Conservation (phyloP, 352 stramenopile genomes). For the Phytophthora tentaculata region DNA sequence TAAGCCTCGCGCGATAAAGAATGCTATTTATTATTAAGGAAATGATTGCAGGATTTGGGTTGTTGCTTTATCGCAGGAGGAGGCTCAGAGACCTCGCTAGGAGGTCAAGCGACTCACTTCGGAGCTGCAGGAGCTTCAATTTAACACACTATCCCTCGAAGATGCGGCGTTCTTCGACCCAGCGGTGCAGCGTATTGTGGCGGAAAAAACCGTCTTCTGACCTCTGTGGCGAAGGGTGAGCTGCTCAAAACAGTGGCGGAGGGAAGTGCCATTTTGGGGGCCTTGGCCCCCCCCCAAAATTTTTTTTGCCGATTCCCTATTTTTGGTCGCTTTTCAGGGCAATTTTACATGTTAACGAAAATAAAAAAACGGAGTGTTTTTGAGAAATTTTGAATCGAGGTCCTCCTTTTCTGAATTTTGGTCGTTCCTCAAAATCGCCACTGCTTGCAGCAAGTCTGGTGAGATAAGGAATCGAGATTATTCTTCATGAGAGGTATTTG, state of each 20-base stretch:
- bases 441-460: conserved; percentile 38
- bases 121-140: conserved; percentile 26
- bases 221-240: conserved; percentile 35
- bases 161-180: conserved; percentile 15
- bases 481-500: conserved; percentile 11
- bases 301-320: no score
- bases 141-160: conserved; percentile 9
- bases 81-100: conserved; percentile 25
- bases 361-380: no score
- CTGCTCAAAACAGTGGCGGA: no score
- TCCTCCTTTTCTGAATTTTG: no score
- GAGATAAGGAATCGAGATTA: neutral
- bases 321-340: no score
- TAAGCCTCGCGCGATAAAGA: no score
- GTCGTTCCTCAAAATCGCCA: conserved; percentile 37
- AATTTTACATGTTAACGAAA: no score
- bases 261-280: no score
- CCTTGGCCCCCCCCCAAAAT: no score
- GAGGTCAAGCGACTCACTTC: conserved; percentile 22
- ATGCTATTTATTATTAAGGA: no score
- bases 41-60: no score
- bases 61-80: conserved; percentile 22
- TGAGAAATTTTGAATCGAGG: no score
- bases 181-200: conserved; percentile 14
- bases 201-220: conserved; percentile 36